phyloP scores from a whole-genome alignment of 176 grass and related monocot genomes.

The Metroxylon sagu region DNA sequence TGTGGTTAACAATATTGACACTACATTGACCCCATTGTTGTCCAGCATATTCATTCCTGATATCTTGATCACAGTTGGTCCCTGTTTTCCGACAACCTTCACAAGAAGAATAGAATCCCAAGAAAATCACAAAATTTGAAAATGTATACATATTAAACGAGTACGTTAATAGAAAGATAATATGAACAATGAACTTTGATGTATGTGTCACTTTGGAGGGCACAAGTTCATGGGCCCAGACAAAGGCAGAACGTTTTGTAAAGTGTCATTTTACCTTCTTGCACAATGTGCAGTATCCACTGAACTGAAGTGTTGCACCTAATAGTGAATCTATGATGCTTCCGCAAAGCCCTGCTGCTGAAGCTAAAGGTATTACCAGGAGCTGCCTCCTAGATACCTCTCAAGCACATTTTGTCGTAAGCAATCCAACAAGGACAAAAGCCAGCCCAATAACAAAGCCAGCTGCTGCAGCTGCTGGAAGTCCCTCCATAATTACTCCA shows the following conservation, averaged over 20 bases:
- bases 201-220: too few relatives aligned
- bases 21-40: constrained; percentile 75
- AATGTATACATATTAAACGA: too few relatives aligned
- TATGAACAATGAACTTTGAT: too few relatives aligned
- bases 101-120: background rate
- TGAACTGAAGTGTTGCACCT: constrained; percentile 80
- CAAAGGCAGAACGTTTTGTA: background rate
- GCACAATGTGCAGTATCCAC: constrained; percentile 63
- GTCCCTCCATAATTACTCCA: constrained; percentile 58
- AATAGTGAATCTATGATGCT: constrained; percentile 83
- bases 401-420: constrained; percentile 53
- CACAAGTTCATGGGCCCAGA: background rate
- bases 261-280: constrained; percentile 44
- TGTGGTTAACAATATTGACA: constrained; percentile 55
- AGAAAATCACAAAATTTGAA: background rate
- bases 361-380: constrained; percentile 67
- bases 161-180: too few relatives aligned
- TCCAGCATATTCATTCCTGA: constrained; percentile 76
- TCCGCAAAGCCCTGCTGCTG: constrained; percentile 61
- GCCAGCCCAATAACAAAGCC: constrained; percentile 74
- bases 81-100: constrained; percentile 62
- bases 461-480: constrained; percentile 65
- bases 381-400: constrained; percentile 50
- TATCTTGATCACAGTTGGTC: constrained; percentile 61
- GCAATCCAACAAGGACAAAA: constrained; percentile 59